These are phyloP conservation scores for Lecanicillium sp. DNA, from an alignment of 2,329 filamentous ascomycete genomes.

Conservation along the genomic window DNA sequence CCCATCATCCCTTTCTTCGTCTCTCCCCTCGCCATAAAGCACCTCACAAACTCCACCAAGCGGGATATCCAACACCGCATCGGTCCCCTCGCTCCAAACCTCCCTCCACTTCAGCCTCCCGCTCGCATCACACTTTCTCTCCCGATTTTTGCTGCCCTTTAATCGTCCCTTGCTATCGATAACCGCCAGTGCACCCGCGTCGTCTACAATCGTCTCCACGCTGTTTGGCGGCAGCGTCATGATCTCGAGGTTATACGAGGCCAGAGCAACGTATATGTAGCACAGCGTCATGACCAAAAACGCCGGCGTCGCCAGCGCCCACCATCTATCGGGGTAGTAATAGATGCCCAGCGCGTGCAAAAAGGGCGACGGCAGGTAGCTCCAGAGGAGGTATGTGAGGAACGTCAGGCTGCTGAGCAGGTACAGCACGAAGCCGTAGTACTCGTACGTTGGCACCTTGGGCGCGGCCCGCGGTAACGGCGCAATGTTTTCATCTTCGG, in stretches of 20 bases:
- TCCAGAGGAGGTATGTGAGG: constrained; percentile 67
- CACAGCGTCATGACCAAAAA: constrained; percentile 82
- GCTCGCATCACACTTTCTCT: constrained; percentile 26
- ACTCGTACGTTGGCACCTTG: constrained; percentile 97
- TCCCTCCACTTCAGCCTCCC: constrained; percentile 60
- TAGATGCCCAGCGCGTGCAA: constrained; percentile 88
- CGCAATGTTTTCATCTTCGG: constrained; percentile 79
- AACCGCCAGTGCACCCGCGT: constrained; percentile 75
- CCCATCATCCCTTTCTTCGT: constrained; percentile 17
- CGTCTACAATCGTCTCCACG: constrained; percentile 87
- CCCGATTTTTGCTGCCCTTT: constrained; percentile 26
- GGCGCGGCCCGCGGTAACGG: constrained; percentile 80
- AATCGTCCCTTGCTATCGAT: constrained; percentile 62
- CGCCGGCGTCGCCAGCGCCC: constrained; percentile 84
- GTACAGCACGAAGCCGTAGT: constrained; percentile 97
- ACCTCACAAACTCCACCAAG: constrained; percentile 93
- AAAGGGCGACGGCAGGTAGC: constrained; percentile 84
- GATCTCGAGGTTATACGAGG: constrained; percentile 82
- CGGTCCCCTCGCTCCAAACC: constrained; percentile 87
- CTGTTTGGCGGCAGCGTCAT: constrained; percentile 72
- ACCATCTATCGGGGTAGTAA: constrained; percentile 98
- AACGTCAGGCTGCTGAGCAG: constrained; percentile 80
- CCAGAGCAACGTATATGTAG: constrained; percentile 91
- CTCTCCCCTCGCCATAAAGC: constrained; percentile 61
- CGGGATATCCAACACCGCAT: constrained; percentile 95